phyloP scores from a whole-genome alignment of 2,329 filamentous ascomycete genomes.

The Ramularia collo-cygni region DNA sequence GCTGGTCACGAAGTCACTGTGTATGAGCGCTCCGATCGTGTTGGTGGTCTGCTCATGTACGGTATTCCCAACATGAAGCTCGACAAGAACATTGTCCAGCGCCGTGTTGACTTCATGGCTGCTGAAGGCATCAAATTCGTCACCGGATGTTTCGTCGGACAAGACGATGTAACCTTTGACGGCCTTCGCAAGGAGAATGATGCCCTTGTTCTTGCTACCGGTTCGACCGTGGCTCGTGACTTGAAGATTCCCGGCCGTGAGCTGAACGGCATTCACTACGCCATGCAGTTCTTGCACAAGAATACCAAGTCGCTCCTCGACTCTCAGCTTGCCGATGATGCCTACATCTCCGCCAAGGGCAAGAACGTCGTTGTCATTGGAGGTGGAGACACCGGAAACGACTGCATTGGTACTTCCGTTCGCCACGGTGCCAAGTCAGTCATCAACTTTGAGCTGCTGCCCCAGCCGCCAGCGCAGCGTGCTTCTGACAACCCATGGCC shows the following conservation, averaged over 20 bases:
- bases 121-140: conserved; percentile 79
- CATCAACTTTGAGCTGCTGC: conserved; percentile 91
- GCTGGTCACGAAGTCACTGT: conserved; percentile 83
- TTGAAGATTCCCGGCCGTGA: conserved; percentile 84
- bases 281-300: conserved; percentile 95
- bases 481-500: conserved; percentile 95
- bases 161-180: conserved; percentile 59
- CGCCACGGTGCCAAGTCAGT: conserved; percentile 94
- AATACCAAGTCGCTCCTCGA: conserved; percentile 97
- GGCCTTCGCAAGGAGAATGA: conserved; percentile 69
- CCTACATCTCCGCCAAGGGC: conserved; percentile 90
- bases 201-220: conserved; percentile 84
- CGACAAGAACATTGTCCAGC: conserved; percentile 94
- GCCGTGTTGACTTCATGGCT: conserved; percentile 90
- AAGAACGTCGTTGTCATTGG: conserved; percentile 96
- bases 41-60: conserved; percentile 93
- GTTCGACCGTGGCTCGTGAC: conserved; percentile 87
- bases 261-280: conserved; percentile 85
- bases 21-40: conserved; percentile 85
- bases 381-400: conserved; percentile 95
- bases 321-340: conserved; percentile 72
- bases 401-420: conserved; percentile 94
- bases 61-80: conserved; percentile 99
- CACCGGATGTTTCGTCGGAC: conserved; percentile 69
- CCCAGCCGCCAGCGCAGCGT: conserved; percentile 84